These are phyloP conservation scores for Leucogyrophana mollusca DNA, from an alignment of 768 basidiomycete genomes.

Conservation along the genomic window DNA sequence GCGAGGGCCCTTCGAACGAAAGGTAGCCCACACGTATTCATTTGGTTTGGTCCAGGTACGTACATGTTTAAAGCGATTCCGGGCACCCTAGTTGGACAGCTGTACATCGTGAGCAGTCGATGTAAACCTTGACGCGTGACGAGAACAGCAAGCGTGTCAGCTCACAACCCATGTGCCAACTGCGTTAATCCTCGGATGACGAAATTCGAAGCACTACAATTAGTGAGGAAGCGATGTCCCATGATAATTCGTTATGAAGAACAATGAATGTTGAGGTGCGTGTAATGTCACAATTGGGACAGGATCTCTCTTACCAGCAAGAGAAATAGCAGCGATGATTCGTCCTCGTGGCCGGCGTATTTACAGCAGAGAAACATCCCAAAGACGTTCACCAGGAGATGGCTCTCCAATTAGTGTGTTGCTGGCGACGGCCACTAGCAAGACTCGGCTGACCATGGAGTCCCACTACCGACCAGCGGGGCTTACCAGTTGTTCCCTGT, in stretches of 20 bases:
- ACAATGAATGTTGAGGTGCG: neutral
- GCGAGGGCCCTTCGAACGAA: fast-evolving
- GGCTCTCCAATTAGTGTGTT: constrained; percentile 27
- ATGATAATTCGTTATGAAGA: neutral
- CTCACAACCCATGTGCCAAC: constrained; percentile 6
- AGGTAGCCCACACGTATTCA: constrained; percentile 24
- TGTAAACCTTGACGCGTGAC: no score
- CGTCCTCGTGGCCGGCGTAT: constrained; percentile 40
- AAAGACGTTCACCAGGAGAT: constrained; percentile 36
- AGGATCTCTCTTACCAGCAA: constrained; percentile 34
- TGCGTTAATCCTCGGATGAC: constrained; percentile 43
- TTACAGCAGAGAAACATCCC: constrained; percentile 44
- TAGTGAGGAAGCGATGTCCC: constrained; percentile 27
- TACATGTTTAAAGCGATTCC: constrained; percentile 35
- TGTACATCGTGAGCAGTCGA: constrained; percentile 5
- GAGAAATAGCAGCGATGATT: constrained; percentile 39
- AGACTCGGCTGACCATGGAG: constrained; percentile 1
- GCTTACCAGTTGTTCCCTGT: constrained; percentile 14
- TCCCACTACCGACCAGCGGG: constrained; percentile 11
- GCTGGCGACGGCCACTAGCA: no score
- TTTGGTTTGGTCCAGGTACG: constrained; percentile 28
- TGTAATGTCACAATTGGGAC: neutral
- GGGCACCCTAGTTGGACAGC: constrained; percentile 27
- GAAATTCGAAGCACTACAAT: constrained; percentile 41
- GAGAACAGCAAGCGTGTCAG: neutral